Base-by-base conservation (phyloP, 1,284 basidiomycete species). In the Cutaneotrichosporon arboriforme region DNA sequence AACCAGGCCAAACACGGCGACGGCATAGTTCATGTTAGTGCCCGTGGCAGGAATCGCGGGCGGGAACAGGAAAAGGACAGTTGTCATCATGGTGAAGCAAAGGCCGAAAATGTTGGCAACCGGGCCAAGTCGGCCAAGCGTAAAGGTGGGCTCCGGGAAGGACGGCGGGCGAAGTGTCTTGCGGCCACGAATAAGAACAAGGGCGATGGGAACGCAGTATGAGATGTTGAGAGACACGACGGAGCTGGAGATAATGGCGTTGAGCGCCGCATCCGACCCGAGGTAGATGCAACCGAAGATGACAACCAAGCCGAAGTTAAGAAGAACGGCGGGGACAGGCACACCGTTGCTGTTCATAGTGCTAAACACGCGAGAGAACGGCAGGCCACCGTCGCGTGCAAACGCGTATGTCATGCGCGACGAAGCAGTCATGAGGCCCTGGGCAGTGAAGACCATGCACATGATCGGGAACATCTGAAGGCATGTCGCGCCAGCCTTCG, bases 321-420 rank as follows among this genome's bases (percentile, higher is more conserved):
- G 73, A 2, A 84, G 64, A 50, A 86, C 80, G 0, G 84, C 81
- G 46, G 81, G 81, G 38, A 81, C 69, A 0, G 81, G 82, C 3
- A 84, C 79, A 51, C 79, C 79, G 40, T 72, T 73, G 35, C 54
- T 54, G 60, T 81, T 78, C 59, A 84, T 76, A 31, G 70, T 73
- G 2, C 81, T 68, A 65, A 86, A 83, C 45, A 77, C 65, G 2
- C 51, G 45, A 22, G 81, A 79, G 61, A 84, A 80, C 1, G 84
- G 84, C 18, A 87, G 77, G 8, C 83, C 85, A 49, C 78, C 75
- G 71, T 88, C 86, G 1, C 84, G 78, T 0, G 85, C 84, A 59
- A 88, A 86, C 35, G 82, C 81, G 76, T 83, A 84, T 1, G 81
- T 82, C 64, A 84, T 83, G 17, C 86, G 79, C 1, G 83, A 85